phyloP scores from a whole-genome alignment of 164 flowering plant species.

The Euptelea pleiosperma region DNA sequence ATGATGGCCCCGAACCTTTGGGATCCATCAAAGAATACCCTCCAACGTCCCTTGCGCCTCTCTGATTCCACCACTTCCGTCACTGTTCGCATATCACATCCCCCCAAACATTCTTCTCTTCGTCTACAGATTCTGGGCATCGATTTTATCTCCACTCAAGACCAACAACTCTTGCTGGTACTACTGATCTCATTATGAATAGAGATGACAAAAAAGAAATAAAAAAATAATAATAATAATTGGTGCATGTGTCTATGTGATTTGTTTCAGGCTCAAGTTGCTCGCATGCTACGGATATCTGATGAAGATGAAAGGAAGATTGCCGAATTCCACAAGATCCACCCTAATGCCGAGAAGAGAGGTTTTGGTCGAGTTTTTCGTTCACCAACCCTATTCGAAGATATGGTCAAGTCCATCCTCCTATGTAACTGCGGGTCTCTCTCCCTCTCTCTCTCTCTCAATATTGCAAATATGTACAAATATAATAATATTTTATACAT shows the following conservation, averaged over 20 bases:
- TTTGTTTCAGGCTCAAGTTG: conserved; percentile 31
- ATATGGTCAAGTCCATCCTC: conserved; percentile 52
- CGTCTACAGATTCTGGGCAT: conserved; percentile 15
- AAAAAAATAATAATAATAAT: too few species aligned
- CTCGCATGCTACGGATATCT: conserved; percentile 45
- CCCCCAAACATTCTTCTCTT: conserved; percentile 2
- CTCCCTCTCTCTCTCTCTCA: background rate
- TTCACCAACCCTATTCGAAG: conserved; percentile 53
- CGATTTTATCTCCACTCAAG: conserved; percentile 10
- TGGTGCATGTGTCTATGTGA: too few species aligned
- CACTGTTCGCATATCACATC: conserved; percentile 10
- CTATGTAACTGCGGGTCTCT: conserved; percentile 50
- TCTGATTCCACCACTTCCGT: conserved; percentile 15
- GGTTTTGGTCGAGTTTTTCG: conserved; percentile 52
- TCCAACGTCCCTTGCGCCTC: conserved; percentile 35
- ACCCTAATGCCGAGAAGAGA: conserved; percentile 17
- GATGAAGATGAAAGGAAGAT: conserved; percentile 25
- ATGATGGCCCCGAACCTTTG: conserved; percentile 46
- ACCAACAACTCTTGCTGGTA: conserved; percentile 20
- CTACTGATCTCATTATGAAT: too few species aligned
- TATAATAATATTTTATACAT: background rate
- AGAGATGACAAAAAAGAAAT: too few species aligned
- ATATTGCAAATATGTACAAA: background rate
- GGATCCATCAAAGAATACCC: conserved; percentile 29
- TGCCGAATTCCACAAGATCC: conserved; percentile 30